A percentile compares a stretch with the other conserved stretches of the same genome.
These are phyloP conservation scores for Fusarium sp. DNA, from an alignment of 2,329 filamentous ascomycete genomes.

Conservation along the genomic window DNA sequence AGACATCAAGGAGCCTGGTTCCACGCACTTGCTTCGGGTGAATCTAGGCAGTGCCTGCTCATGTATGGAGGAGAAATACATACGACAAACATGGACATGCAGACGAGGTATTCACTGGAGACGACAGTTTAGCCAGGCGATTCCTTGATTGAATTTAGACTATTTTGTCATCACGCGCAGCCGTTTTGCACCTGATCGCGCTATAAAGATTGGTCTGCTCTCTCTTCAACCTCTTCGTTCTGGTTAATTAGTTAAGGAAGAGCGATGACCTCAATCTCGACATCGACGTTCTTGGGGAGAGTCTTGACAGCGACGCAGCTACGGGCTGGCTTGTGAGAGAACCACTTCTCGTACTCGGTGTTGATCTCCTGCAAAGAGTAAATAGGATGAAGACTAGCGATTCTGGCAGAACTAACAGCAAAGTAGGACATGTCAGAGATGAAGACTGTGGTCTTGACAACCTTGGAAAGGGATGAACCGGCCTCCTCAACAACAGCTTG, in stretches of 20 bases:
- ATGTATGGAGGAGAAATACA: neutral
- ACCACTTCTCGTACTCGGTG: slow-evolving; percentile 84
- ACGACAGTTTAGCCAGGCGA: neutral
- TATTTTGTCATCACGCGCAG: neutral
- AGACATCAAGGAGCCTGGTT: neutral
- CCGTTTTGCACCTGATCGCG: neutral
- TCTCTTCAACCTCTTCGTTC: neutral
- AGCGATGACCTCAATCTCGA: slow-evolving; percentile 92
- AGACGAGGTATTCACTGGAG: too few relatives aligned
- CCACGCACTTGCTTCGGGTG: neutral
- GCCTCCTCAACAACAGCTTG: slow-evolving; percentile 85
- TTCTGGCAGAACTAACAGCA: slow-evolving; percentile 57
- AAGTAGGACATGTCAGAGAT: slow-evolving; percentile 92
- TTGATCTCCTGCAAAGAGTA: slow-evolving; percentile 74
- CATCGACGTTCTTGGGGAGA: slow-evolving; percentile 84
- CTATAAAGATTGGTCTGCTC: neutral
- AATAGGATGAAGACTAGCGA: neutral
- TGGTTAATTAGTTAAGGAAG: slow-evolving; percentile 61
- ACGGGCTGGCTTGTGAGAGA: slow-evolving; percentile 84
- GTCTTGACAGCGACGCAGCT: slow-evolving; percentile 92
- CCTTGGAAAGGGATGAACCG: slow-evolving; percentile 79
- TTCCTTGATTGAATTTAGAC: neutral
- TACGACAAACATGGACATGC: neutral
- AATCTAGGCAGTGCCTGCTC: neutral
- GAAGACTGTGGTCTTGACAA: slow-evolving; percentile 95